phyloP scores from a whole-genome alignment of 2,329 filamentous ascomycete genomes.

The Nannizzia gypsea region DNA sequence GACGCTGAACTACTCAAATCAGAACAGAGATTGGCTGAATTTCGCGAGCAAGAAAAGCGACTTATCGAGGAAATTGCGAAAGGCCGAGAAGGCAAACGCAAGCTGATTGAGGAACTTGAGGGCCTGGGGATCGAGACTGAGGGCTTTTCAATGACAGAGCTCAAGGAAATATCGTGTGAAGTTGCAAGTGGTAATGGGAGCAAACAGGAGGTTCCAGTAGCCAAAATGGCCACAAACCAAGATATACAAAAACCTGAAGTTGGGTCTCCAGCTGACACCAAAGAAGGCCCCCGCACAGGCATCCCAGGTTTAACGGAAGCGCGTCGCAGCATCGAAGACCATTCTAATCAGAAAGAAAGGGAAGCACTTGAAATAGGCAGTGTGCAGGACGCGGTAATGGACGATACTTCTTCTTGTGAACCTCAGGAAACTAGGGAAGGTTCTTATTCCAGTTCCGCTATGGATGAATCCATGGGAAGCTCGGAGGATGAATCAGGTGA shows the following conservation, averaged over 20 bases:
- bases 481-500: constrained; percentile 6
- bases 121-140: constrained; percentile 39
- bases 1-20: constrained; percentile 35
- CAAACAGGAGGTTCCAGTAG: neutral
- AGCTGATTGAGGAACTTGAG: constrained; percentile 39
- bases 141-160: constrained; percentile 22
- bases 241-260: neutral
- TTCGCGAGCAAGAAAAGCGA: constrained; percentile 28
- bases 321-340: neutral
- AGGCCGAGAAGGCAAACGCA: constrained; percentile 31
- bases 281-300: neutral
- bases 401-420: neutral
- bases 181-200: neutral
- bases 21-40: constrained; percentile 23
- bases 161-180: neutral
- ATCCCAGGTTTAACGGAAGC: neutral
- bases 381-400: neutral
- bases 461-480: constrained; percentile 30
- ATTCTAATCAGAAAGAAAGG: neutral
- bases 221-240: neutral
- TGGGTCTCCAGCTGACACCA: neutral
- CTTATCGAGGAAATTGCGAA: constrained; percentile 37
- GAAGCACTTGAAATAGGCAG: neutral
- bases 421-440: constrained; percentile 10
- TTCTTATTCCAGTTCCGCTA: constrained; percentile 24